These are phyloP conservation scores for Trichoderma arundinaceum DNA, from an alignment of 2,329 filamentous ascomycete species.

Conservation along the genomic window DNA sequence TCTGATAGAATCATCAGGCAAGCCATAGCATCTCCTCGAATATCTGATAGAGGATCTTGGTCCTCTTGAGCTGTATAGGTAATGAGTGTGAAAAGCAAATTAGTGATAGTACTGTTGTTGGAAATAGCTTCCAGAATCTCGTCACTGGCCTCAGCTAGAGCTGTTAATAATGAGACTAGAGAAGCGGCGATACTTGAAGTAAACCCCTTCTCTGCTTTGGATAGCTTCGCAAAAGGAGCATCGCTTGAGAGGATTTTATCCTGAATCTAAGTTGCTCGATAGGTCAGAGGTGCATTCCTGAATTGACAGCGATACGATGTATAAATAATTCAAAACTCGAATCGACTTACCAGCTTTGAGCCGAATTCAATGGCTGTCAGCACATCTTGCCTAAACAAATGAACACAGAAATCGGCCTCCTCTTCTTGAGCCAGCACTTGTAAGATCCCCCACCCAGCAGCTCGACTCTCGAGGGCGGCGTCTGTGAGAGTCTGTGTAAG, in stretches of 20 bases:
- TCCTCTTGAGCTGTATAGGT: slow-evolving; percentile 51
- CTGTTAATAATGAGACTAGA: slow-evolving; percentile 58
- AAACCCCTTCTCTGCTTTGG: slow-evolving; percentile 59
- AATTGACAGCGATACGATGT: too few species aligned
- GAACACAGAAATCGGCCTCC: slow-evolving; percentile 69
- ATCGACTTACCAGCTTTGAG: slow-evolving; percentile 53
- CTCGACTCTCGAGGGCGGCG: slow-evolving; percentile 64
- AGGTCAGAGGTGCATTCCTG: not conserved
- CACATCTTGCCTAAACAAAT: slow-evolving; percentile 66
- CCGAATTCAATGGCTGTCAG: slow-evolving; percentile 65
- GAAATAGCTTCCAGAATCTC: slow-evolving; percentile 64
- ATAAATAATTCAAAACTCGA: not conserved
- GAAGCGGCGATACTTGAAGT: slow-evolving; percentile 61
- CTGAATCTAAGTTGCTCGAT: slow-evolving; percentile 45
- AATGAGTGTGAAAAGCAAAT: slow-evolving; percentile 61
- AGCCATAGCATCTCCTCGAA: slow-evolving; percentile 56
- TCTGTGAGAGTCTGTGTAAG: slow-evolving; percentile 70
- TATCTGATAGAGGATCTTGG: slow-evolving; percentile 48
- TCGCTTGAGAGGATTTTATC: slow-evolving; percentile 52
- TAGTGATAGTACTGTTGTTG: slow-evolving; percentile 54
- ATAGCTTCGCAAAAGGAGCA: slow-evolving; percentile 52
- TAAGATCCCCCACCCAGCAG: slow-evolving; percentile 71
- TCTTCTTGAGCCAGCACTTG: slow-evolving; percentile 66
- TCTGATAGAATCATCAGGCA: slow-evolving; percentile 65
- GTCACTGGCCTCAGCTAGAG: slow-evolving; percentile 63